phyloP scores from a whole-genome alignment of 2,329 filamentous ascomycete species.

The Fusarium fracticaudum region DNA sequence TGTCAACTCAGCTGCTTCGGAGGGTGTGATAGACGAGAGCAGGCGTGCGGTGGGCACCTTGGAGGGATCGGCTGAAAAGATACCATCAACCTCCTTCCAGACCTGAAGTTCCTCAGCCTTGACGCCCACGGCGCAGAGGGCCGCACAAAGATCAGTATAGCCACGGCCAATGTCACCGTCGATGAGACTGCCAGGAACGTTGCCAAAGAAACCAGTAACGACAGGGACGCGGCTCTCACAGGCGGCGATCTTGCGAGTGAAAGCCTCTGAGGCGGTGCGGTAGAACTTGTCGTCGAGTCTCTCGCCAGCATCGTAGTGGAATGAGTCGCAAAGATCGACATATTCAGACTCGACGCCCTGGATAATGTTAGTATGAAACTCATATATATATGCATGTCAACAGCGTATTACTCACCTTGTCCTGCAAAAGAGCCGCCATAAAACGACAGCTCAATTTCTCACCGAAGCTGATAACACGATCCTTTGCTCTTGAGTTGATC shows the following conservation, averaged over 20 bases:
- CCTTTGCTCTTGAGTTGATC: slow-evolving; percentile 81
- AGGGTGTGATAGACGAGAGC: slow-evolving; percentile 88
- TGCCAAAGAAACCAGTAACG: slow-evolving; percentile 93
- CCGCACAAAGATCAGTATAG: slow-evolving; percentile 96
- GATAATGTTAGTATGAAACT: slow-evolving; percentile 39
- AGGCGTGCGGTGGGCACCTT: slow-evolving; percentile 94
- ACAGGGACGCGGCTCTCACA: slow-evolving; percentile 78
- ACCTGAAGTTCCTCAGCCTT: slow-evolving; percentile 90
- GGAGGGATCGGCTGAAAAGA: slow-evolving; percentile 84
- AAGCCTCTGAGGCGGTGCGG: slow-evolving; percentile 66
- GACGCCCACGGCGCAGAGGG: slow-evolving; percentile 89
- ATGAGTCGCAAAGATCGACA: slow-evolving; percentile 85
- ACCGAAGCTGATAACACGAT: slow-evolving; percentile 91
- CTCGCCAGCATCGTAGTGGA: slow-evolving; percentile 71
- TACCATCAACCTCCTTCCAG: slow-evolving; percentile 99
- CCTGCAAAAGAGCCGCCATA: slow-evolving; percentile 85
- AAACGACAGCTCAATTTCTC: slow-evolving; percentile 96
- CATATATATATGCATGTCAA: not conserved
- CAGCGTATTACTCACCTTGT: slow-evolving; percentile 61
- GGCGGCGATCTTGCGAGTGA: slow-evolving; percentile 70
- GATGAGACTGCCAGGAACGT: slow-evolving; percentile 88
- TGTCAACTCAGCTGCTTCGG: slow-evolving; percentile 94
- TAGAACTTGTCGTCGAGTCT: slow-evolving; percentile 77
- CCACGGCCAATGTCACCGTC: slow-evolving; percentile 90
- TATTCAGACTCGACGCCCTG: slow-evolving; percentile 86